Percentiles rank a stretch among this genome's conserved stretches.
phyloP scores from a whole-genome alignment of 306 rosid species.

The Spatholobus suberectus region DNA sequence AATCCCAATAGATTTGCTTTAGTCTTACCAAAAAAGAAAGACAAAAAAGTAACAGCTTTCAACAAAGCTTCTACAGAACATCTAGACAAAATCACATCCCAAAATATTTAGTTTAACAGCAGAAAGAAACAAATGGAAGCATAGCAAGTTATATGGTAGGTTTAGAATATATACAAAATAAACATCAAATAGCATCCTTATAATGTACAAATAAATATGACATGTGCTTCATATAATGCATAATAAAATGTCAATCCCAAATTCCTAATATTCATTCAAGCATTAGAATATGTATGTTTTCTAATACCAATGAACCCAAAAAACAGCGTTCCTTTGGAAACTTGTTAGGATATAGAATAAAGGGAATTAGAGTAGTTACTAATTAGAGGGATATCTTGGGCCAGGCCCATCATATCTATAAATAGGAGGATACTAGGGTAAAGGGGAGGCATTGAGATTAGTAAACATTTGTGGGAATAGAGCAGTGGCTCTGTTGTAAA shows the following conservation, averaged over 20 bases:
- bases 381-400: too few relatives aligned
- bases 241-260: neutral
- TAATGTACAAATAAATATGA: neutral
- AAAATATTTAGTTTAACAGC: slow-evolving; percentile 15
- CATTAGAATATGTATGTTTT: neutral
- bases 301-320: neutral
- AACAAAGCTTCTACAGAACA: neutral
- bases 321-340: neutral
- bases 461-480: too few relatives aligned
- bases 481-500: too few relatives aligned
- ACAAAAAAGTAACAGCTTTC: neutral
- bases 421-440: too few relatives aligned
- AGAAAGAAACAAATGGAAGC: neutral
- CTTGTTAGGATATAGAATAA: too few relatives aligned
- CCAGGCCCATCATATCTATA: too few relatives aligned
- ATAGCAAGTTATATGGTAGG: neutral
- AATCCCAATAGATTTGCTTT: neutral
- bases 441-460: too few relatives aligned
- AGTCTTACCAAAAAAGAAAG: neutral
- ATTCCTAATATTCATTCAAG: slow-evolving; percentile 17
- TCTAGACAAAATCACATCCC: slow-evolving; percentile 25
- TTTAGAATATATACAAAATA: neutral
- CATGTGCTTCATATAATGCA: slow-evolving; percentile 2
- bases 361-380: too few relatives aligned
- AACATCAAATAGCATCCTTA: neutral